Evolutionary conservation across 768 basidiomycete genomes (phyloP), one percentile per base, ranked within the genome.

Genomic region (Trametes maxima): DNA sequence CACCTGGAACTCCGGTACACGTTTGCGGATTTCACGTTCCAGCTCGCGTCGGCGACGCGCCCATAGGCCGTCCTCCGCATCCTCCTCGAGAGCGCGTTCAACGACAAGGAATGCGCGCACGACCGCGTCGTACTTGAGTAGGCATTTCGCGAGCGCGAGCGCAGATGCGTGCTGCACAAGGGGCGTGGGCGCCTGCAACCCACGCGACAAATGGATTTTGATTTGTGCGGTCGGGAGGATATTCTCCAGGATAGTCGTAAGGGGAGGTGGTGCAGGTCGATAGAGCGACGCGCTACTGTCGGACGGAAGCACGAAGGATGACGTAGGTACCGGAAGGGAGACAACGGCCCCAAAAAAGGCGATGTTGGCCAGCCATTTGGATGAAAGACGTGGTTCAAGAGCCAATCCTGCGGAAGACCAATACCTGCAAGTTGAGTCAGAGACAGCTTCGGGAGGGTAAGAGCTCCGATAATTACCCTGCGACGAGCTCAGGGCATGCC

Each of bases 361-460:
- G 65, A 97, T 87, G 59, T 94, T 96, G 0, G 89, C 85, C 35
- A 98, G 87, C 95, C 96, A 98, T 69, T 88, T 89, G 0, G 90
- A 90, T 0, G 92, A 91, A 5, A 95, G 81, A 2, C 94, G 86
- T 0, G 94, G 93, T 67, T 96, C 94, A 5, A 95, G 79, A 0
- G 91, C 89, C 36, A 93, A 74, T 2, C 81, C 80, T 4, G 83
- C 85, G 1, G 79, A 79, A 14, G 85, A 71, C 89, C 91, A 93
- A 68, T 88, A 94, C 16, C 90, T 92, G 64, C 24, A 33, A 10
- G 54, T 12, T 57, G 22, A 66, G 56, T 48, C 21, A 17, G 42
- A 33, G 17, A 33, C 14, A 22, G 10, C 58, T 46, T 8, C n/a
- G 13, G 48, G 0, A 13, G 2, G n/a, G 2, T 19, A 49, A 24